Evolutionary conservation across 768 basidiomycete genomes (phyloP), one percentile per base, ranked within the genome.

Genomic region (Boletus rubropictus): DNA sequence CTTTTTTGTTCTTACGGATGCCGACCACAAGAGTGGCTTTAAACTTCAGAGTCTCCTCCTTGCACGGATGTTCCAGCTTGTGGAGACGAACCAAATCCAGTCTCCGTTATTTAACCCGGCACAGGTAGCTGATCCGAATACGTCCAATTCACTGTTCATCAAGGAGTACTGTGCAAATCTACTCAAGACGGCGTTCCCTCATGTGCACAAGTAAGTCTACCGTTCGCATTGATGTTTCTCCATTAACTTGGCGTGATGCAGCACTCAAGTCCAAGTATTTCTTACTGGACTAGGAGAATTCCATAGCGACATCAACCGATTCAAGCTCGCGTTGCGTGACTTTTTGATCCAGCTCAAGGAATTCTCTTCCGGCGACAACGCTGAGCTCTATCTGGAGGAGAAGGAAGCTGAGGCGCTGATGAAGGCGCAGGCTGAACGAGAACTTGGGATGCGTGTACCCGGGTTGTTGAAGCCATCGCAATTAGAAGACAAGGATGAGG

Each of bases 11-110:
- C 76, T 99, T 37, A 97, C 94, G 25, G 95, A 99, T 64, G 84
- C 94, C 5, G 95, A 98, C 67, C 95, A 99, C 76, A 98, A 97
- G 81, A 93, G 90, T 59, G 94, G 95, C 22, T 96, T 97, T 77
- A 97, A 96, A 69, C 76, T 93, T 50, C 94, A 97, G 69, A 89
- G 87, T 57, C 72, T 89, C 56, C 76, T 98, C n/a, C 82, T 99
- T 37, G 88, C 91, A 15, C 81, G 90, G 27, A 79, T 99, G 74
- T 94, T 96, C 79, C 86, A 90, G 64, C 79, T 98, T 21, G 89
- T 95, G 31, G 88, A 94, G 66, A 77, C 76, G 39, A 84, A 86
- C 60, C 69, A 77, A 50, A 85, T 97, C 59, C 80, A 82, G 52
- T 80, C 85, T 2, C 89, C 94, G 4, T 67, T 99, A 44, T 95